Evolutionary conservation across 2,329 filamentous ascomycete species (phyloP).

Genomic region (Thermoascus crustaceus): DNA sequence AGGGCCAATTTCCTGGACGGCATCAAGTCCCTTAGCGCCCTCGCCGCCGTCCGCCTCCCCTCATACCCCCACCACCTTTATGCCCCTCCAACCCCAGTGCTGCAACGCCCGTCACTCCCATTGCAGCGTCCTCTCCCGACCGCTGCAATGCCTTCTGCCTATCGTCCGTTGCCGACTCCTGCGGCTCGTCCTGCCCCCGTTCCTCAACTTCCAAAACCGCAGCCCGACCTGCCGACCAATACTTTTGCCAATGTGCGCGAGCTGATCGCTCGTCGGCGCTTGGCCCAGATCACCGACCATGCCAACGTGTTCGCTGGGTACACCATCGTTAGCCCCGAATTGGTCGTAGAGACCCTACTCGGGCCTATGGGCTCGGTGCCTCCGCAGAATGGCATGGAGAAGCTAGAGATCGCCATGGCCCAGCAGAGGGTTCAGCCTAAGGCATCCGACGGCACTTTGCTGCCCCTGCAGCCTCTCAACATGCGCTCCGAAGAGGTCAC

Average conservation of each 20-base stretch:
- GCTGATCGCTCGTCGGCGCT: constrained; percentile 33
- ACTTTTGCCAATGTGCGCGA: constrained; percentile 35
- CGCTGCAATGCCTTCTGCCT: constrained; percentile 38
- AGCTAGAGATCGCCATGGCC: constrained; percentile 36
- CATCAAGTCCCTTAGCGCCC: constrained; percentile 33
- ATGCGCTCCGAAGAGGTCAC: constrained; percentile 38
- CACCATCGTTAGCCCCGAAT: constrained; percentile 35
- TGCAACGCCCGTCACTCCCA: constrained; percentile 11
- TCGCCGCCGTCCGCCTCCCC: constrained; percentile 16
- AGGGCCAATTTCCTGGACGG: constrained; percentile 43
- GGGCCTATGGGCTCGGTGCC: constrained; percentile 34
- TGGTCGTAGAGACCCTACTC: constrained; percentile 36
- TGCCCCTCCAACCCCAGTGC: constrained; percentile 13
- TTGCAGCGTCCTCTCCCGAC: constrained; percentile 19
- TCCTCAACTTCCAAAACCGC: constrained; percentile 28
- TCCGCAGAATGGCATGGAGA: constrained; percentile 34
- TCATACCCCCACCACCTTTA: constrained; percentile 19
- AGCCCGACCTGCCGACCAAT: constrained; percentile 27
- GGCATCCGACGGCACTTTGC: constrained; percentile 29
- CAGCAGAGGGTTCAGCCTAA: constrained; percentile 35
- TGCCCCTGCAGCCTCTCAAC: constrained; percentile 33
- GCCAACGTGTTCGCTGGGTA: constrained; percentile 38
- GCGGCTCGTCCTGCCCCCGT: constrained; percentile 31
- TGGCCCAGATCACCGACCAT: constrained; percentile 38
- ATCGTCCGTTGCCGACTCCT: constrained; percentile 31